Conservation (phyloP, 202 grass and related monocot species). For the Elaeis oleifera region DNA sequence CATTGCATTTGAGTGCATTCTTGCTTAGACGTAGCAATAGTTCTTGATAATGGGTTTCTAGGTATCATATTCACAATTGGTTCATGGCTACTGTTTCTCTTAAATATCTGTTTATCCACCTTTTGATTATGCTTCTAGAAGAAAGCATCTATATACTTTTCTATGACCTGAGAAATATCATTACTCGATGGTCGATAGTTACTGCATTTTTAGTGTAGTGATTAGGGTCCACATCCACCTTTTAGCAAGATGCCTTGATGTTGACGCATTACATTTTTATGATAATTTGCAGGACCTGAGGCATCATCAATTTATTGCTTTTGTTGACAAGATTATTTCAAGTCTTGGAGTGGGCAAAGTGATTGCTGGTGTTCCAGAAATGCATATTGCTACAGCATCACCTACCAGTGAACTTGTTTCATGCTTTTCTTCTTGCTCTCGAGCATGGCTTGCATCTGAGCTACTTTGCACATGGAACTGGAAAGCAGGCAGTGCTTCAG, state of each 20-base stretch:
- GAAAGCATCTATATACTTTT: too few relatives aligned
- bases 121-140: too few relatives aligned
- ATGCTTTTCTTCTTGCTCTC: constrained; percentile 29
- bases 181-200: too few relatives aligned
- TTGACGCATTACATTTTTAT: neutral
- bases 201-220: too few relatives aligned
- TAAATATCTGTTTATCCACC: too few relatives aligned
- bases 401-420: constrained; percentile 25
- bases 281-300: constrained; percentile 41
- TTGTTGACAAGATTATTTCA: constrained; percentile 63
- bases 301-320: constrained; percentile 53
- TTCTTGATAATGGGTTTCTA: too few relatives aligned
- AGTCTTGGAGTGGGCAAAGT: constrained; percentile 63
- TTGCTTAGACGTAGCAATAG: too few relatives aligned
- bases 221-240: too few relatives aligned
- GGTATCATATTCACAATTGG: too few relatives aligned
- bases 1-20: too few relatives aligned
- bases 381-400: constrained; percentile 18
- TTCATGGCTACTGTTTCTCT: too few relatives aligned
- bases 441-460: constrained; percentile 78
- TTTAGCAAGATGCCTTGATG: neutral
- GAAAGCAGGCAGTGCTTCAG: constrained; percentile 39
- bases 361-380: constrained; percentile 57
- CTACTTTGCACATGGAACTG: constrained; percentile 84
- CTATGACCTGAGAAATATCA: too few relatives aligned